phyloP scores from a whole-genome alignment of 148 eudicot genomes.

The Nepenthes mirabilis region DNA sequence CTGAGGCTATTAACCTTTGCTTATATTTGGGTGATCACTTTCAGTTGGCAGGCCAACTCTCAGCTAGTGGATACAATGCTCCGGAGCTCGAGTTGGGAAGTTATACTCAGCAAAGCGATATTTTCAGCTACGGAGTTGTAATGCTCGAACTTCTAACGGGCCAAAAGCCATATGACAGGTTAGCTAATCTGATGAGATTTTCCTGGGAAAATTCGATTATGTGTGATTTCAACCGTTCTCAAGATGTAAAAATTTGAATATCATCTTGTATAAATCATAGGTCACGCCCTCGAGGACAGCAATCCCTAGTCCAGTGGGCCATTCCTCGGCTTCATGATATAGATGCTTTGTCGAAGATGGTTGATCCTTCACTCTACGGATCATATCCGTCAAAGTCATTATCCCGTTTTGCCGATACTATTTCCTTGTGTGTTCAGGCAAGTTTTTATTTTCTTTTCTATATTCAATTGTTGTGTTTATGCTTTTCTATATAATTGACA shows the following conservation, averaged over 20 bases:
- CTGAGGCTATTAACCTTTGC: background rate
- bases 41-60: slow-evolving; percentile 31
- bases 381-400: slow-evolving; percentile 71
- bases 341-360: slow-evolving; percentile 83
- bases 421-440: slow-evolving; percentile 89
- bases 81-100: slow-evolving; percentile 88
- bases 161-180: slow-evolving; percentile 85
- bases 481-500: too few species aligned
- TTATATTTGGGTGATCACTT: slow-evolving; percentile 6
- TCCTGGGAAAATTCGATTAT: background rate
- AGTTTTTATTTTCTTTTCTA: slow-evolving; percentile 2
- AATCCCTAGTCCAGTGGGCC: slow-evolving; percentile 85
- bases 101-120: slow-evolving; percentile 69
- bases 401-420: slow-evolving; percentile 90
- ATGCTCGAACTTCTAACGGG: slow-evolving; percentile 93
- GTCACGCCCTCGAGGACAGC: slow-evolving; percentile 68
- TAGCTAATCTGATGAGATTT: background rate
- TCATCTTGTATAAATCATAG: slow-evolving; percentile 14
- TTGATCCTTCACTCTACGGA: slow-evolving; percentile 63
- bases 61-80: slow-evolving; percentile 65
- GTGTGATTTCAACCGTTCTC: background rate
- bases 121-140: slow-evolving; percentile 92
- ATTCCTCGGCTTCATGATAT: slow-evolving; percentile 79
- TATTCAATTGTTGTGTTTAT: background rate
- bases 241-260: background rate